Evolutionary conservation across 2,329 filamentous ascomycete genomes (phyloP), one percentile per base, ranked within the genome.

Genomic region (Monilinia laxa): DNA sequence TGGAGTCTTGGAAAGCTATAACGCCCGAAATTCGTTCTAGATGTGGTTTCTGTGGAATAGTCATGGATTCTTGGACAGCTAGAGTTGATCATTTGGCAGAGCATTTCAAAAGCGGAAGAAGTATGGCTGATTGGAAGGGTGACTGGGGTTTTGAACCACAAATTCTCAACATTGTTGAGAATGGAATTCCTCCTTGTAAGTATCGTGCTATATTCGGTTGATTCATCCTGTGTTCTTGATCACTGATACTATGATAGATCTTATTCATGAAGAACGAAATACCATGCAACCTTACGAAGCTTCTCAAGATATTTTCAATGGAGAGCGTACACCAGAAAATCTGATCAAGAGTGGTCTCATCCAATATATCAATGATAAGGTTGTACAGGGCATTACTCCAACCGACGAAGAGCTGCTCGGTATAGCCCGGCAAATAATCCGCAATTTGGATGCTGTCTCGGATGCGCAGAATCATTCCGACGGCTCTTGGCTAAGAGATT

Each of bases 71-170:
- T 55, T 89, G 87, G 87, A 82, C 81, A 12, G 80, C 82, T 65
- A 80, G 87, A 73, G 80, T 84, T 20, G 86, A 89, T 72, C 87
- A 89, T 73, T 77, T 89, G 51, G 86, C 87, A n/a, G 85, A 88
- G 70, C 87, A 89, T 76, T 89, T 88, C 80, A 88, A 87, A 77
- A 84, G 81, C 35, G 86, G 87, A 78, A 84, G 83, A 70, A 85
- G 84, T 73, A 89, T 89, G 86, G 84, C 83, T 69, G 85, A 88
- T 76, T 89, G 87, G 87, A 87, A 87, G 80, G 87, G 87, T 79
- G 86, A 87, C 77, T 88, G 86, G 86, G 87, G 87, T 80, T 88
- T 89, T 69, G 86, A 88, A 65, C 78, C 79, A 38, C 82, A 84
- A 47, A 82, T 89, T 53, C 79, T 87, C 71, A 81, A 86, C 69